These are phyloP conservation scores for Mesembryanthemum crystallinum DNA, from an alignment of 148 eudicot species.

Conservation along the genomic window DNA sequence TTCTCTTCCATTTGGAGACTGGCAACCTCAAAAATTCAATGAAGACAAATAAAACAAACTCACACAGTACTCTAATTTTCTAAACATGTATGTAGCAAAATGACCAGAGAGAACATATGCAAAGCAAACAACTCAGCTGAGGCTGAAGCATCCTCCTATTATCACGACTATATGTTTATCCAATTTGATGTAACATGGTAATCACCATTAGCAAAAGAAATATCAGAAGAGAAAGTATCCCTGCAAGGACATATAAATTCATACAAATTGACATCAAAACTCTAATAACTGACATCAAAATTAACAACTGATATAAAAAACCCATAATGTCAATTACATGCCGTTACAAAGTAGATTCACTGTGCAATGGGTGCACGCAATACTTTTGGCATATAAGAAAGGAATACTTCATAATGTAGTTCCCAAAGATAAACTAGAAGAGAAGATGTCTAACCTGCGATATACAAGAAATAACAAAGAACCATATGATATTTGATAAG, in stretches of 20 bases:
- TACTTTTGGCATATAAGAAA: neutral
- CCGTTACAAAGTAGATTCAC: too few species aligned
- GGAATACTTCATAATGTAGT: neutral
- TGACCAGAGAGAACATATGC: neutral
- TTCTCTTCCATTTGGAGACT: too few species aligned
- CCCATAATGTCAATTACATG: too few species aligned
- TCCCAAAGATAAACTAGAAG: neutral
- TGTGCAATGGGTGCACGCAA: too few species aligned
- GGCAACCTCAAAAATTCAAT: too few species aligned
- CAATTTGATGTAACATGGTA: neutral
- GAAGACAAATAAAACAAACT: too few species aligned
- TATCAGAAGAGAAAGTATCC: neutral
- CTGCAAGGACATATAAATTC: too few species aligned
- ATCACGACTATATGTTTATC: neutral
- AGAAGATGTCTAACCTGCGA: slow-evolving; percentile 58
- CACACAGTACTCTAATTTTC: too few species aligned
- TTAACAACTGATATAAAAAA: too few species aligned
- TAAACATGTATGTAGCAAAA: too few species aligned
- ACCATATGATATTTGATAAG: slow-evolving; percentile 95
- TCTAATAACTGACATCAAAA: too few species aligned
- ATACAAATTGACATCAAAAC: too few species aligned
- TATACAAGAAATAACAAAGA: slow-evolving; percentile 85
- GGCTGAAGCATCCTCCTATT: neutral
- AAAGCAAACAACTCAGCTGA: neutral
- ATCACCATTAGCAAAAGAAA: slow-evolving; percentile 3